phyloP scores from a whole-genome alignment of 257 asterid genomes.

The Capsicum chinense region DNA sequence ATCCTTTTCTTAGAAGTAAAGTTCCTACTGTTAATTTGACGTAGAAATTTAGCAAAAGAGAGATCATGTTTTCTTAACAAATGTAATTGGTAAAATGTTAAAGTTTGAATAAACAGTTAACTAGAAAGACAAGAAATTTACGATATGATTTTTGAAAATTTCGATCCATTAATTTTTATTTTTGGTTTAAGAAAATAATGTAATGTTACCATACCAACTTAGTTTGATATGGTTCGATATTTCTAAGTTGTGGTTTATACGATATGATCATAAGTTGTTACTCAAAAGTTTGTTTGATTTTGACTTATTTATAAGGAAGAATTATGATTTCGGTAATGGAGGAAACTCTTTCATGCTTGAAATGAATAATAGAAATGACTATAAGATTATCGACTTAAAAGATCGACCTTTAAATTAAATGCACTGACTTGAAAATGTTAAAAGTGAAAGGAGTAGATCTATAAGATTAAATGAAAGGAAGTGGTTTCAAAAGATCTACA shows the following conservation, averaged over 20 bases:
- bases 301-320: neutral
- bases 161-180: neutral
- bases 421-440: too few species aligned
- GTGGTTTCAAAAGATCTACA: too few species aligned
- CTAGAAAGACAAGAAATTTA: neutral
- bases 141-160: neutral
- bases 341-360: neutral
- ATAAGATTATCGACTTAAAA: too few species aligned
- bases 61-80: neutral
- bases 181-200: too few species aligned
- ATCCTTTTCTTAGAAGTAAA: slow-evolving; percentile 23
- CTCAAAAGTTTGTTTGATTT: neutral
- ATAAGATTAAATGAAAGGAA: too few species aligned
- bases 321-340: neutral
- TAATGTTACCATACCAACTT: neutral
- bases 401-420: too few species aligned
- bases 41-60: slow-evolving; percentile 12
- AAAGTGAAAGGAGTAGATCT: too few species aligned
- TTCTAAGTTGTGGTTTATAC: neutral
- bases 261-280: neutral
- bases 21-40: slow-evolving; percentile 3
- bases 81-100: neutral
- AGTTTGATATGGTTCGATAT: neutral
- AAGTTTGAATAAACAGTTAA: neutral
- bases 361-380: neutral